Percentiles rank a stretch among this genome's conserved stretches.
phyloP scores from a whole-genome alignment of 2,329 filamentous ascomycete species.

The Fusarium sambucinum region DNA sequence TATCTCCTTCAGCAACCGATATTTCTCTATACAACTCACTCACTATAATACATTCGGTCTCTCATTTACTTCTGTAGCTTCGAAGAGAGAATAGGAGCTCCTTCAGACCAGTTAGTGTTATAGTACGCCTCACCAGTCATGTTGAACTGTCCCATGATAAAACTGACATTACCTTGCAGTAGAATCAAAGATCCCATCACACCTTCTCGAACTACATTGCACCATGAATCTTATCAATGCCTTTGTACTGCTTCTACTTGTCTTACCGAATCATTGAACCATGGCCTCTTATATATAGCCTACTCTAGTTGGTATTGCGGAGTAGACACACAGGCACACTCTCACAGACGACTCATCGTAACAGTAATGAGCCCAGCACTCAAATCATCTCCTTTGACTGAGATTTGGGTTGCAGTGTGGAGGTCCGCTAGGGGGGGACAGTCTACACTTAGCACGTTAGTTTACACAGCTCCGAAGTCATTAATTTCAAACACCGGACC shows the following conservation, averaged over 20 bases:
- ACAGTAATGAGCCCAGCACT: not conserved
- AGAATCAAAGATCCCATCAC: not conserved
- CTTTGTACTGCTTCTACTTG: not conserved
- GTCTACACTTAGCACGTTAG: not conserved
- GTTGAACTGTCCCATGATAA: not conserved
- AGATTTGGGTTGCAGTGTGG: rapidly evolving
- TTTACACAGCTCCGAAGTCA: not conserved
- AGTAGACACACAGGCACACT: not conserved
- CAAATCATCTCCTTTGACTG: rapidly evolving
- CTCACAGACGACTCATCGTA: too few relatives aligned
- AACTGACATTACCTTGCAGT: too few relatives aligned
- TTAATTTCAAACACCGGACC: not conserved
- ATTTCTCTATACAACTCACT: rapidly evolving
- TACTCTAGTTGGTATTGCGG: not conserved
- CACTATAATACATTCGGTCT: not conserved
- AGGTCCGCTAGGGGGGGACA: not conserved
- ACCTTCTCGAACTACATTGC: not conserved
- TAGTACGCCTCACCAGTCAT: not conserved
- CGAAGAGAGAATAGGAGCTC: not conserved
- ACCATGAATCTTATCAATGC: not conserved
- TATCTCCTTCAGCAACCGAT: rapidly evolving
- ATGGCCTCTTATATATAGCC: not conserved
- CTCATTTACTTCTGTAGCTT: not conserved
- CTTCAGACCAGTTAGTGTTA: not conserved
- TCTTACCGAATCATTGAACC: not conserved